Evolutionary conservation across 1,284 basidiomycete genomes (phyloP).

Genomic region (Malassezia obtusa): DNA sequence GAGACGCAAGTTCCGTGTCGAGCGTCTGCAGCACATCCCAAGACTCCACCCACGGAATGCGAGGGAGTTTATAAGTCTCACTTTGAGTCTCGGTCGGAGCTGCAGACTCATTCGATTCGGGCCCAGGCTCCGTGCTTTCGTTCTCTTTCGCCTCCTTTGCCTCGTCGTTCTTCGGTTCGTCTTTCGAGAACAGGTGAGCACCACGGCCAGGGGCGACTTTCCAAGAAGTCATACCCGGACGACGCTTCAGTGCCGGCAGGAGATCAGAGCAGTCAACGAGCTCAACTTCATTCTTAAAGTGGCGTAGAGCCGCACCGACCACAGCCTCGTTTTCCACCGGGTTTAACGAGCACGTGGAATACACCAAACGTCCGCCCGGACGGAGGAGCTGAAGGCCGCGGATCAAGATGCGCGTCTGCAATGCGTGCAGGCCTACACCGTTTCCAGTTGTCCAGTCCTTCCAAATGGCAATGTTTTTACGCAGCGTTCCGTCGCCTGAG

Average conservation of each 20-base stretch:
- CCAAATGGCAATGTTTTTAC: slow-evolving; percentile 95
- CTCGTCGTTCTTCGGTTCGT: slow-evolving; percentile 5
- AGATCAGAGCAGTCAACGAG: slow-evolving; percentile 68
- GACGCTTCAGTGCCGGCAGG: slow-evolving; percentile 64
- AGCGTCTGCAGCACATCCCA: slow-evolving; percentile 35
- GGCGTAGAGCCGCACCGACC: slow-evolving; percentile 59
- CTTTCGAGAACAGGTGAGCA: slow-evolving; percentile 25
- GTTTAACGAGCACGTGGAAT: slow-evolving; percentile 96
- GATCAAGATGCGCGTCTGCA: slow-evolving; percentile 83
- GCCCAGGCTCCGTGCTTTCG: slow-evolving; percentile 14
- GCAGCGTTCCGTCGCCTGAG: slow-evolving; percentile 87
- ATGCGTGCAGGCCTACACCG: slow-evolving; percentile 80
- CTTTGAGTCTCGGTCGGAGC: slow-evolving; percentile 7
- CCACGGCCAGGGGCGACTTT: slow-evolving; percentile 39
- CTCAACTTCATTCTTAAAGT: slow-evolving; percentile 57
- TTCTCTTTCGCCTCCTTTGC: slow-evolving; percentile 18
- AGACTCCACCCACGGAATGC: slow-evolving; percentile 37
- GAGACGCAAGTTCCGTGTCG: slow-evolving; percentile 32
- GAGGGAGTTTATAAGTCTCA: slow-evolving; percentile 18
- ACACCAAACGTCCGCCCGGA: slow-evolving; percentile 78
- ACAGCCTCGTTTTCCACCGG: slow-evolving; percentile 97
- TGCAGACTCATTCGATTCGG: neutral
- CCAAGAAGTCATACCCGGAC: slow-evolving; percentile 47
- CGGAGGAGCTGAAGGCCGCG: slow-evolving; percentile 84
- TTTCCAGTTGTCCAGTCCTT: slow-evolving; percentile 78